A percentile compares a stretch with the other conserved stretches of the same genome.
These are phyloP conservation scores for Aspergillus ustus DNA, from an alignment of 2,329 filamentous ascomycete genomes.

Conservation along the genomic window DNA sequence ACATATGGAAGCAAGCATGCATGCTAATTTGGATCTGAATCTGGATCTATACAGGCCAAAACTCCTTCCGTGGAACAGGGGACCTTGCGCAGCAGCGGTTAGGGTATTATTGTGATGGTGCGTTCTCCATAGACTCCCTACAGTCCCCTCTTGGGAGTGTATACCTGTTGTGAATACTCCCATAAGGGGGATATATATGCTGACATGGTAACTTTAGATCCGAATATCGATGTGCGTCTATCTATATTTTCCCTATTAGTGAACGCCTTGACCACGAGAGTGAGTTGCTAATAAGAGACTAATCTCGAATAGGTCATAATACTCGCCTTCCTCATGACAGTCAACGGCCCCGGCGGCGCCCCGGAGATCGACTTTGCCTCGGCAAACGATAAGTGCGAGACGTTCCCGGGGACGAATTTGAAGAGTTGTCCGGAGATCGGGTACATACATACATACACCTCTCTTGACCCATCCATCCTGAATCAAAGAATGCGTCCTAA, in stretches of 20 bases:
- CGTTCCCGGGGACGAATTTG: constrained; percentile 62
- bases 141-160: not conserved
- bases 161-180: not conserved
- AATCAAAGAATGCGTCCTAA: not conserved
- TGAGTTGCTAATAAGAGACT: too few relatives aligned
- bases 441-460: constrained; percentile 46
- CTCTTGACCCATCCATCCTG: not conserved
- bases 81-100: constrained; percentile 59
- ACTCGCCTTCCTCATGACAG: constrained; percentile 65
- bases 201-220: constrained; percentile 25
- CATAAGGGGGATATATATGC: not conserved
- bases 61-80: constrained; percentile 58
- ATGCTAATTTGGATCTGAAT: not conserved
- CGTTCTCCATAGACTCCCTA: constrained; percentile 31
- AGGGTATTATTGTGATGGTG: constrained; percentile 63
- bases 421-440: constrained; percentile 68
- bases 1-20: too few relatives aligned
- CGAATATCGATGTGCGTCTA: constrained; percentile 30
- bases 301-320: constrained; percentile 59
- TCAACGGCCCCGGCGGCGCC: constrained; percentile 56
- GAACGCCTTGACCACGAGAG: too few relatives aligned
- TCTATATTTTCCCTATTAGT: not conserved
- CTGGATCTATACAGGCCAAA: constrained; percentile 54
- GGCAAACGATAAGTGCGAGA: constrained; percentile 64
- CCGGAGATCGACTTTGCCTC: constrained; percentile 68